Conservation (phyloP, 2,329 filamentous ascomycete species). For the Metarhizium anisopliae region DNA sequence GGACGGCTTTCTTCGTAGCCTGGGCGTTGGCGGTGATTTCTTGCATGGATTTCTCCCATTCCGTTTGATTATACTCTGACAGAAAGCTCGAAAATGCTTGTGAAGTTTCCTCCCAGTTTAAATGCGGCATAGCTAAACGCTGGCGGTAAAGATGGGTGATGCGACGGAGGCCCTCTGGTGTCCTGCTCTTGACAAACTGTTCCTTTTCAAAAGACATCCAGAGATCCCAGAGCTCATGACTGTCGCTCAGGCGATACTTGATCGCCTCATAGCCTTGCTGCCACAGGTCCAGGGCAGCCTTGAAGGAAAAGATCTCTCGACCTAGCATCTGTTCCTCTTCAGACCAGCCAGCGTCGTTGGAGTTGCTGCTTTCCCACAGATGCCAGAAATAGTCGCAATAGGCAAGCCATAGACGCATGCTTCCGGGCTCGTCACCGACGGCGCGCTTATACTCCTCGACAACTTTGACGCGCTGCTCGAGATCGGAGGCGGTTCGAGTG, state of each 20-base stretch:
- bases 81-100: slow-evolving; percentile 68
- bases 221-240: slow-evolving; percentile 70
- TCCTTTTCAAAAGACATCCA: slow-evolving; percentile 66
- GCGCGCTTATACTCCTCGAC: slow-evolving; percentile 67
- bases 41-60: slow-evolving; percentile 69
- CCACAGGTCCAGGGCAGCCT: slow-evolving; percentile 59
- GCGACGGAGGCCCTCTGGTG: slow-evolving; percentile 49
- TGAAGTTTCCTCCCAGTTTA: slow-evolving; percentile 66
- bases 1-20: slow-evolving; percentile 53
- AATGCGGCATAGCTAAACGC: slow-evolving; percentile 63
- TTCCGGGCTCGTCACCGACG: slow-evolving; percentile 61
- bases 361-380: slow-evolving; percentile 57
- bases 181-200: slow-evolving; percentile 48
- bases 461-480: slow-evolving; percentile 59
- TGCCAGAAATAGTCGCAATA: slow-evolving; percentile 74
- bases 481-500: slow-evolving; percentile 46
- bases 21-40: slow-evolving; percentile 54
- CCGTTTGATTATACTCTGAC: slow-evolving; percentile 58
- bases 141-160: slow-evolving; percentile 62
- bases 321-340: slow-evolving; percentile 62
- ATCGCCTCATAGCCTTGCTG: slow-evolving; percentile 63
- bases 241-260: slow-evolving; percentile 66
- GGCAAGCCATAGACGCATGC: slow-evolving; percentile 63
- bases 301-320: slow-evolving; percentile 62
- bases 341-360: slow-evolving; percentile 43